Evolutionary conservation across 129 eudicot genomes (phyloP), one percentile per base, ranked within the genome.

Genomic region (Deinandra increscens): DNA sequence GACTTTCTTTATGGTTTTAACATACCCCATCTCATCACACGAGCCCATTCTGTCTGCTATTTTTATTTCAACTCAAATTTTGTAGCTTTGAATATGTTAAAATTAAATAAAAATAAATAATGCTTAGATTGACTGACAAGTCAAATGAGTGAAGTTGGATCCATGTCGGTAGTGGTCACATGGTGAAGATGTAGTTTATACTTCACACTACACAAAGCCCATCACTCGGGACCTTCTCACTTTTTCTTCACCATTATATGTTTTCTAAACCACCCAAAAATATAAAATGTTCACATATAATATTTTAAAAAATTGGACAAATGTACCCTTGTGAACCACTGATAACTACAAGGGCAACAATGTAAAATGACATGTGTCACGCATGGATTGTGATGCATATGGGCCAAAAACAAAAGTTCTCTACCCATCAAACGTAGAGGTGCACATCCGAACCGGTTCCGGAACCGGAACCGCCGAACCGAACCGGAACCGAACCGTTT

Each of bases 221-320:
- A 68, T 75, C 69, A 68, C 80, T 59, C 37, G 41, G n/a, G n/a
- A 9, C 63, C 69, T 67, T 74, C 58, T 75, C 51, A 34, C 68
- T n/a, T 66, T 45, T 66, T 6, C 69, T 36, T 51, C 69, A 75
- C 69, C 36, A 58, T 56, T 20, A 33, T 11, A 38, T 44, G 48
- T 66, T 41, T 70, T 33, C n/a, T 19, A 26, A 26, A 26, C 31
- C 31, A 26, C 3, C 31, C 31, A 26, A 26, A 26, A 26, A 26
- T 3, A 1, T 26, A 26, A 26, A 3, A 1, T 26, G n/a, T 26
- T 26, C 31, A 26, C 31, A 1, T 3, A 26, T 1, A 26, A 26
- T 26, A 26, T 26, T 26, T 26, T 1, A 26, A 26, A 26, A 26
- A 26, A 3, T 7, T 11, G 19, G 31, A 53, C 60, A 53, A 53